These are phyloP conservation scores for Platismatia glauca DNA, from an alignment of 495 filamentous ascomycete genomes.

Conservation along the genomic window DNA sequence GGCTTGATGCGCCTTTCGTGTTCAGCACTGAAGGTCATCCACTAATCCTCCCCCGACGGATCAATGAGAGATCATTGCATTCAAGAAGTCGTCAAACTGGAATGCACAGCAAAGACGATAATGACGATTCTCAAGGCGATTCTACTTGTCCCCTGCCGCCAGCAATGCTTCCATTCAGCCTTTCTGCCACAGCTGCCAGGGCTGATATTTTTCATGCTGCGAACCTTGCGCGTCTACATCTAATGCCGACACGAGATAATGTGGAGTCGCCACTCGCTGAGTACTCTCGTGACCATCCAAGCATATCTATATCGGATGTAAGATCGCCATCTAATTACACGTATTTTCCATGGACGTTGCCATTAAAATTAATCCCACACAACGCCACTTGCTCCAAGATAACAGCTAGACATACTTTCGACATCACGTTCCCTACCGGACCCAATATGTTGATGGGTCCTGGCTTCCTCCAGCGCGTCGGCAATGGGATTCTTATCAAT, in stretches of 20 bases:
- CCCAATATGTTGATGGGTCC: conserved; percentile 47
- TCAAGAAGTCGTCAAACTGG: not conserved
- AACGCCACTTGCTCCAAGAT: conserved; percentile 65
- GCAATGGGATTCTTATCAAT: conserved; percentile 71
- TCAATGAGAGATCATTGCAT: not conserved
- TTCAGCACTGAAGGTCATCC: conserved; percentile 97
- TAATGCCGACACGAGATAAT: conserved; percentile 50
- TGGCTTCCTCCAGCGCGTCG: conserved; percentile 48
- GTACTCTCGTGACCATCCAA: conserved; percentile 42
- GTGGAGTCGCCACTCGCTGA: conserved; percentile 46
- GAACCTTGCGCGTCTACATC: conserved; percentile 70
- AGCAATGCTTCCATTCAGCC: conserved; percentile 48
- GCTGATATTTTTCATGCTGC: conserved; percentile 89
- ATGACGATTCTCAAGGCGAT: conserved; percentile 8
- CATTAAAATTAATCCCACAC: conserved; percentile 58
- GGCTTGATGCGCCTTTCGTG: conserved; percentile 75
- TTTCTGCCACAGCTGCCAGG: conserved; percentile 74
- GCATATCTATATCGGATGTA: conserved; percentile 49
- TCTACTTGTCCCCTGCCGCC: conserved; percentile 52
- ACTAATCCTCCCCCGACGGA: conserved; percentile 61
- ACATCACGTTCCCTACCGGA: conserved; percentile 71
- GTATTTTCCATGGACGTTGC: conserved; percentile 89
- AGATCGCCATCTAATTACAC: conserved; percentile 66
- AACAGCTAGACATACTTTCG: conserved; percentile 51
- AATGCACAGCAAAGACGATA: not conserved